Conservation (phyloP, 2,329 filamentous ascomycete species). For the Cadophora malorum region DNA sequence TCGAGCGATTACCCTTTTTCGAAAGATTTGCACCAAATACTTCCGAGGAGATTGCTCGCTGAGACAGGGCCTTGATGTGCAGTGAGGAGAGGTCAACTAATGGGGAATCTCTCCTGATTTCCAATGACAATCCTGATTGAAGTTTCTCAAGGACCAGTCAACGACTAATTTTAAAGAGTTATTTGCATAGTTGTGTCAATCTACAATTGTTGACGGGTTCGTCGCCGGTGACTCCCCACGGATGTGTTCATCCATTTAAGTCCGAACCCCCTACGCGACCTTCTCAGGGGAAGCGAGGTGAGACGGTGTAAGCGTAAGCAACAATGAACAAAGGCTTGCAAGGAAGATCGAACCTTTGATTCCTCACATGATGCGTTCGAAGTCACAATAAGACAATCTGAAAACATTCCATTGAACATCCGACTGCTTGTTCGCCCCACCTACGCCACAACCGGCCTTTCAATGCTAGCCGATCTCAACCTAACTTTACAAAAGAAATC, state of each 20-base stretch:
- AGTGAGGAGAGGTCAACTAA: too few relatives aligned
- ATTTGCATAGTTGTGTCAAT: neutral
- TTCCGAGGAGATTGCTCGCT: too few relatives aligned
- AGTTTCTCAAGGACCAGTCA: too few relatives aligned
- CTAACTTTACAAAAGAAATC: slow-evolving; percentile 18
- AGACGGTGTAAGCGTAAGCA: neutral
- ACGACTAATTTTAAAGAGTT: too few relatives aligned
- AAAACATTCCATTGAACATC: too few relatives aligned
- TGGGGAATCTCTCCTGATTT: too few relatives aligned
- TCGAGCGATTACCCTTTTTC: neutral
- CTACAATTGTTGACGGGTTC: neutral
- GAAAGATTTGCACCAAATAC: neutral
- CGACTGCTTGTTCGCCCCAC: too few relatives aligned
- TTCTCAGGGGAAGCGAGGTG: neutral
- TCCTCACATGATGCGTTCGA: neutral
- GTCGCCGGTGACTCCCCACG: neutral
- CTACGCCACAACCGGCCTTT: neutral
- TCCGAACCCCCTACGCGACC: slow-evolving; percentile 6
- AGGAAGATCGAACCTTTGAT: neutral
- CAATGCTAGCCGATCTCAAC: neutral
- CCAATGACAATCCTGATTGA: too few relatives aligned
- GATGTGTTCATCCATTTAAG: neutral
- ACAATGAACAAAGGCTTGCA: neutral
- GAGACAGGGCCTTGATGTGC: too few relatives aligned
- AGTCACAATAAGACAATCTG: too few relatives aligned